Evolutionary conservation across 495 filamentous ascomycete species (phyloP).

Genomic region (Xylaria curta): DNA sequence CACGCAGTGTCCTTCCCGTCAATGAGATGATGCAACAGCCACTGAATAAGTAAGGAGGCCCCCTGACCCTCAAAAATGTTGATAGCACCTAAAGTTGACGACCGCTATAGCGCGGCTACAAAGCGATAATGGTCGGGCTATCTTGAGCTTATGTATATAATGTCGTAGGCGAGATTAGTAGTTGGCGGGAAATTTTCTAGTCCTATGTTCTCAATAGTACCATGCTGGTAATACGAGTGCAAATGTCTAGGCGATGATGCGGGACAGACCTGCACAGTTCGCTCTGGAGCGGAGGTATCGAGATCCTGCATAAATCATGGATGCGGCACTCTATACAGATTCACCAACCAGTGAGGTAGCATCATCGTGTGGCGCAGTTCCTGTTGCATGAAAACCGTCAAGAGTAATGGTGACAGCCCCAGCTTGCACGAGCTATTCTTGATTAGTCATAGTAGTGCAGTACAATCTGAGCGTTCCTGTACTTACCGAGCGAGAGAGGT

Average conservation of each 20-base stretch:
- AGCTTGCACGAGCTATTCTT: conserved; percentile 80
- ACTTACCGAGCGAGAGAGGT: conserved; percentile 87
- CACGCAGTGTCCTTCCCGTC: conserved; percentile 47
- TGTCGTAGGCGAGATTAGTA: conserved; percentile 3
- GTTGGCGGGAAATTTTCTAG: conserved; percentile 1
- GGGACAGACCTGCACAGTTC: conserved; percentile 5
- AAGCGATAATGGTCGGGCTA: conserved; percentile 20
- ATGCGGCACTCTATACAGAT: conserved; percentile 34
- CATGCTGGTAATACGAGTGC: conserved; percentile 19
- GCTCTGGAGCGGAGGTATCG: conserved; percentile 24
- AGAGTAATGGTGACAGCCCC: conserved; percentile 86
- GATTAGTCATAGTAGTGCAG: conserved; percentile 30
- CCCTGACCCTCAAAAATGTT: conserved; percentile 1
- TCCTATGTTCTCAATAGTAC: conserved; percentile 14
- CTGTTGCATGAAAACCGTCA: conserved; percentile 72
- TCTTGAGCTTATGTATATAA: conserved; percentile 4
- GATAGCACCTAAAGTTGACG: conserved; percentile 28
- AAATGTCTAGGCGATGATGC: background rate
- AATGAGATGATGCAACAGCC: conserved; percentile 44
- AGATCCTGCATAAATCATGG: conserved; percentile 37
- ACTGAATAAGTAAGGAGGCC: conserved; percentile 29
- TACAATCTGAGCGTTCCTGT: conserved; percentile 25
- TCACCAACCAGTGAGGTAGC: conserved; percentile 32
- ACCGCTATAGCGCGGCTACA: conserved; percentile 25
- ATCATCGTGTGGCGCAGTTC: conserved; percentile 27